Conservation (phyloP, 208 protist genomes). For the Histomonas meleagridis region DNA sequence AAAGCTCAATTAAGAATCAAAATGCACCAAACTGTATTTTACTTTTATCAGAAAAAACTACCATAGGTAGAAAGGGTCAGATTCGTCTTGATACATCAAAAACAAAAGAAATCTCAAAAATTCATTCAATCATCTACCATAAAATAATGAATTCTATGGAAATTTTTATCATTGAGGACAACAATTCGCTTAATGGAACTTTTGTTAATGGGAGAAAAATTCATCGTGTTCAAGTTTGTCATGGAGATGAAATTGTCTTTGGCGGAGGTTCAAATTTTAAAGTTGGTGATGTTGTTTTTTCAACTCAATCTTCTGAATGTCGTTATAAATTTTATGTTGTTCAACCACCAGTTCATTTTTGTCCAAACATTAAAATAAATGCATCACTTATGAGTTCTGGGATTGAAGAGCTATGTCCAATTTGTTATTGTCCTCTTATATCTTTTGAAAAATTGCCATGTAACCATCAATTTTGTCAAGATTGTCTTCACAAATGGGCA, state of each 20-base stretch:
- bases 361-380: neutral
- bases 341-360: neutral
- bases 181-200: neutral
- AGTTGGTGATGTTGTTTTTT: neutral
- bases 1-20: neutral
- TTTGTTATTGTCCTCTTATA: neutral
- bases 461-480: neutral
- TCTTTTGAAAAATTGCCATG: neutral
- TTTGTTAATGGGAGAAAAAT: slow-evolving; percentile 10
- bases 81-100: neutral
- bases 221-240: neutral
- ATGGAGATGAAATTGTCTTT: slow-evolving; percentile 13
- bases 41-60: neutral
- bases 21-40: neutral
- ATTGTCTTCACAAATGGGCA: neutral
- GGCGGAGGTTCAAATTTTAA: neutral
- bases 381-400: neutral
- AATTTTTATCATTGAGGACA: neutral
- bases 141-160: too few species aligned
- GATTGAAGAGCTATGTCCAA: neutral
- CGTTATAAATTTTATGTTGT: neutral
- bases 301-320: neutral
- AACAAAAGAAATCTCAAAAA: slow-evolving; percentile 18
- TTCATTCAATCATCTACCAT: neutral
- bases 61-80: neutral